phyloP scores from a whole-genome alignment of 2,329 filamentous ascomycete genomes.

The Sarocladium brachiariae region DNA sequence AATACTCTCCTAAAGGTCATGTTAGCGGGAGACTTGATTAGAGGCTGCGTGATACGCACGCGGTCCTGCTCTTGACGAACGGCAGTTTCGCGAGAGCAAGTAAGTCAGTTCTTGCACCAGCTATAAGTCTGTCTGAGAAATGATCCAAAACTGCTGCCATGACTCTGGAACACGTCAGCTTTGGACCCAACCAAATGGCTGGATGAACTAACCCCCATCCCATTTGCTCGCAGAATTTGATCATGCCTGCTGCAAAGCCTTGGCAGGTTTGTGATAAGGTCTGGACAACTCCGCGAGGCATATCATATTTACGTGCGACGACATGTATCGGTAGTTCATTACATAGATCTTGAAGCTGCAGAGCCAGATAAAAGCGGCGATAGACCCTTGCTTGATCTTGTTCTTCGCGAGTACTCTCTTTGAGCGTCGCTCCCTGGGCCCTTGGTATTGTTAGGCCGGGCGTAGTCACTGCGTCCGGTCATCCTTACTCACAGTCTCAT shows the following conservation, averaged over 20 bases:
- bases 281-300: conserved; percentile 64
- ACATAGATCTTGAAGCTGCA: conserved; percentile 72
- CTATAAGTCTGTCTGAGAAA: conserved; percentile 66
- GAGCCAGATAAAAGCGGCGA: conserved; percentile 64
- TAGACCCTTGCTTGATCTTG: conserved; percentile 57
- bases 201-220: conserved; percentile 51
- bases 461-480: not conserved
- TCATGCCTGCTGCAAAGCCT: conserved; percentile 71
- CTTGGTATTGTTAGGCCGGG: conserved; percentile 31
- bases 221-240: conserved; percentile 75
- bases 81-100: conserved; percentile 64
- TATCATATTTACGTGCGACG: conserved; percentile 64
- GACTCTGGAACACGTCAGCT: conserved; percentile 37
- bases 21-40: not conserved
- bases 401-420: conserved; percentile 55
- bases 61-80: conserved; percentile 71
- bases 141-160: conserved; percentile 67
- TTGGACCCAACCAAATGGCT: not conserved
- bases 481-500: conserved; percentile 52
- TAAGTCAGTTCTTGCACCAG: conserved; percentile 64
- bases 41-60: conserved; percentile 31
- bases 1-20: conserved; percentile 43
- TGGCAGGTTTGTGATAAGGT: conserved; percentile 68
- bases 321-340: conserved; percentile 67
- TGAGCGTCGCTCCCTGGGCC: conserved; percentile 59